These are phyloP conservation scores for Nyctanthes arbortristis DNA, from an alignment of 257 asterid genomes.

Conservation along the genomic window DNA sequence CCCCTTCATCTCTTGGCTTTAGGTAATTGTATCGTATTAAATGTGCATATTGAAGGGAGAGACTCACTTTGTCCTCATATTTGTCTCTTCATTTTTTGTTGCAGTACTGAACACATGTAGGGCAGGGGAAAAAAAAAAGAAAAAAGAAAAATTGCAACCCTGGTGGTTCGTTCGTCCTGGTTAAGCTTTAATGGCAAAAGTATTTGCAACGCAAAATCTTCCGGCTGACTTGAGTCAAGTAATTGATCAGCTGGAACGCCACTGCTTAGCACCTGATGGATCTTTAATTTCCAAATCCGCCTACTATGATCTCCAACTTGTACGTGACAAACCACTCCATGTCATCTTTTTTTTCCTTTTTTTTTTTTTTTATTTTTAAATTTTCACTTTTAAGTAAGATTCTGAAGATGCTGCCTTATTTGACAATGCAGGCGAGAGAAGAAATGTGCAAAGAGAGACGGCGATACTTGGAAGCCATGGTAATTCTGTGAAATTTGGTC, in stretches of 20 bases:
- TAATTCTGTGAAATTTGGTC: neutral
- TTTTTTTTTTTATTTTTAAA: too few relatives aligned
- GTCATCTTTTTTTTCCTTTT: neutral
- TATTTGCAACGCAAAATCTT: conserved; percentile 58
- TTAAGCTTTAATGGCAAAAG: conserved; percentile 53
- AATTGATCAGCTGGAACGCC: conserved; percentile 93
- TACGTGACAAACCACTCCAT: conserved; percentile 23
- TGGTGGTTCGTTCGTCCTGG: too few relatives aligned
- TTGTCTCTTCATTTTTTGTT: too few relatives aligned
- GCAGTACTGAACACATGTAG: too few relatives aligned
- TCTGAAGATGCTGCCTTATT: conserved; percentile 13
- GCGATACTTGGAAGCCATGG: conserved; percentile 82
- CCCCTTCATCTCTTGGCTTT: too few relatives aligned
- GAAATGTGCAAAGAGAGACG: conserved; percentile 96
- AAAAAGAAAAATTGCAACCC: too few relatives aligned
- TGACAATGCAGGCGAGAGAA: conserved; percentile 78
- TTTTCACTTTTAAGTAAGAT: too few relatives aligned
- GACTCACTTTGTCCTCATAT: too few relatives aligned
- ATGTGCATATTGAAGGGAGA: too few relatives aligned
- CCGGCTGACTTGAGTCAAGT: conserved; percentile 77
- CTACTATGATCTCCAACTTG: conserved; percentile 77
- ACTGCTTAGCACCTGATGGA: conserved; percentile 92
- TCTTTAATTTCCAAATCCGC: conserved; percentile 91
- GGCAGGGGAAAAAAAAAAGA: too few relatives aligned
- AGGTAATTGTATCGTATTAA: too few relatives aligned